phyloP scores from a whole-genome alignment of 2,329 filamentous ascomycete genomes.

The Pseudogymnoascus verrucosus region DNA sequence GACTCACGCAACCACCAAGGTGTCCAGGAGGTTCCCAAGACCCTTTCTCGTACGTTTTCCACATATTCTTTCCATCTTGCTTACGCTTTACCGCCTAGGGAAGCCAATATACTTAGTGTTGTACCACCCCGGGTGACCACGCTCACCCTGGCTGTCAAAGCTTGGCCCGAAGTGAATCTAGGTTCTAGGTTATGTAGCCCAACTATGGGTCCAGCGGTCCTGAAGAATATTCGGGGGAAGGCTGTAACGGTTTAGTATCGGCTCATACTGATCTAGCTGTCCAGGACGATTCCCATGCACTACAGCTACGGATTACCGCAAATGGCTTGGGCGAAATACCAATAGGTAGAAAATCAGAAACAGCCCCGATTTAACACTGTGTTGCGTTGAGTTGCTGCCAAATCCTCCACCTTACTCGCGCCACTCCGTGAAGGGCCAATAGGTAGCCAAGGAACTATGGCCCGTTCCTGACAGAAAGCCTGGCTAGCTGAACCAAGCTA shows the following conservation, averaged over 20 bases:
- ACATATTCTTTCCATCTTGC: not conserved
- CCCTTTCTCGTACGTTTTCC: not conserved
- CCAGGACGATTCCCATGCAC: not conserved
- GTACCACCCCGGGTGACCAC: not conserved
- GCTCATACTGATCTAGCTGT: not conserved
- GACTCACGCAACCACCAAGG: not conserved
- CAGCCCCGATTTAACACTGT: not conserved
- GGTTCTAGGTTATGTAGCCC: not conserved
- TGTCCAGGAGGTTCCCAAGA: not conserved
- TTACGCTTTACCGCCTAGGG: not conserved
- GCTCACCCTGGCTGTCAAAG: not conserved
- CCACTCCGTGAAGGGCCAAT: not conserved
- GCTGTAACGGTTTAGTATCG: not conserved
- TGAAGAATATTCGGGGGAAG: not conserved
- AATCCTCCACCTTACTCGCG: not conserved
- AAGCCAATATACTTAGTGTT: not conserved
- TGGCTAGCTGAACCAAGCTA: constrained; percentile 1
- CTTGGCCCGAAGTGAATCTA: not conserved
- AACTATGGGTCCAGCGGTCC: not conserved
- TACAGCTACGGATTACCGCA: not conserved
- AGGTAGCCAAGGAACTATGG: constrained; percentile 1
- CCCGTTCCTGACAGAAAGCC: not conserved
- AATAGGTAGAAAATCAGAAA: not conserved
- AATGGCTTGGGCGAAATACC: not conserved
- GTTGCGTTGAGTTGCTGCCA: not conserved